Conservation (phyloP, 495 filamentous ascomycete genomes). For the Ascodesmis nigricans region DNA sequence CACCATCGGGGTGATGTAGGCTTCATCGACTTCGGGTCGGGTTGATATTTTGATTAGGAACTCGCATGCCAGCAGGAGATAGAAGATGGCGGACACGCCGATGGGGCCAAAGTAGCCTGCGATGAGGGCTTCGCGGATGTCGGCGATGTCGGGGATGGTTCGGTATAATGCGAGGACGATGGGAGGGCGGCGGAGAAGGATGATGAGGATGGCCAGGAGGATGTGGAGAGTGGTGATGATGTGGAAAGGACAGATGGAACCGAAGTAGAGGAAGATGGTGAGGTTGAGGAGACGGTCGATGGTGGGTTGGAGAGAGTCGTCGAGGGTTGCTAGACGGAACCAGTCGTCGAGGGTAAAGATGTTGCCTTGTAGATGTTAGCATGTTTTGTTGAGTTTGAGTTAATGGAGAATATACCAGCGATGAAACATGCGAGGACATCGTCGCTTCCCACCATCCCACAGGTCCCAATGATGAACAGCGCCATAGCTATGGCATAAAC, state of each 20-base stretch:
- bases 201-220: conserved; percentile 55
- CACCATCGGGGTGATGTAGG: neutral
- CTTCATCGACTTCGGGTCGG: neutral
- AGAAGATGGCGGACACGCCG: conserved; percentile 82
- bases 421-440: conserved; percentile 88
- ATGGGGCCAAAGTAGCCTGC: conserved; percentile 90
- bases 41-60: conserved; percentile 27
- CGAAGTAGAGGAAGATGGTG: conserved; percentile 80
- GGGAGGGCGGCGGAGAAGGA: conserved; percentile 59
- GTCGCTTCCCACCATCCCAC: conserved; percentile 75
- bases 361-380: too few species aligned
- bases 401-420: conserved; percentile 70
- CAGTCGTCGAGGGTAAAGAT: conserved; percentile 82
- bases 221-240: conserved; percentile 59
- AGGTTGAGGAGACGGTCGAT: conserved; percentile 67
- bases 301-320: conserved; percentile 76
- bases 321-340: conserved; percentile 72
- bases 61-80: conserved; percentile 56
- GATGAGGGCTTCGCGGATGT: conserved; percentile 49
- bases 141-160: conserved; percentile 59
- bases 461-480: conserved; percentile 63
- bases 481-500: conserved; percentile 73
- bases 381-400: too few species aligned
- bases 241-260: conserved; percentile 58
- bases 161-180: conserved; percentile 51